phyloP scores from a whole-genome alignment of 768 basidiomycete genomes.

The Suillus paluster region DNA sequence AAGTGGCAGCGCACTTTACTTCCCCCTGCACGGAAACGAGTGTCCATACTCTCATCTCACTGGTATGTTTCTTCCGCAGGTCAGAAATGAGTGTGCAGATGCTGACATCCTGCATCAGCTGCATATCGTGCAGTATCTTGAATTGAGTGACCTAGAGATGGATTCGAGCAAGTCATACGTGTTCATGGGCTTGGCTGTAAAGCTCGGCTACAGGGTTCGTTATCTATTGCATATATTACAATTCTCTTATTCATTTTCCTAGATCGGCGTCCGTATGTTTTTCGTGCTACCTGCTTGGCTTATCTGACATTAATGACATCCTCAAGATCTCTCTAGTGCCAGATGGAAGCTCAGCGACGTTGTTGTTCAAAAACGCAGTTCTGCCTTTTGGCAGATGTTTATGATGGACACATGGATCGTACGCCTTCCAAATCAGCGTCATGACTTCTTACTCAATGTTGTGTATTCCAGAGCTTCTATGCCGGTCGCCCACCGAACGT shows the following conservation, averaged over 20 bases:
- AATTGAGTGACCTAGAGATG: constrained; percentile 56
- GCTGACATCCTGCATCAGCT: constrained; percentile 29
- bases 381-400: constrained; percentile 75
- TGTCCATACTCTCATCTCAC: constrained; percentile 54
- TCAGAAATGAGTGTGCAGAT: constrained; percentile 18
- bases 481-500: constrained; percentile 65
- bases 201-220: constrained; percentile 64
- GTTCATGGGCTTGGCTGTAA: constrained; percentile 61
- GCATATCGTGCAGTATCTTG: constrained; percentile 53
- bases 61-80: constrained; percentile 46
- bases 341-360: constrained; percentile 61
- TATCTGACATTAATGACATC: neutral
- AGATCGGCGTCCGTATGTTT: constrained; percentile 59
- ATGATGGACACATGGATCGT: constrained; percentile 66
- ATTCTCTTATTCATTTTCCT: constrained; percentile 7
- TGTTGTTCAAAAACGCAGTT: constrained; percentile 50
- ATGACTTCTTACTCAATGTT: neutral
- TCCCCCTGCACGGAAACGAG: constrained; percentile 54
- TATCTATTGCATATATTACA: neutral
- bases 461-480: constrained; percentile 55
- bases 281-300: neutral
- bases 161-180: constrained; percentile 56
- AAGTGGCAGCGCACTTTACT: constrained; percentile 53
- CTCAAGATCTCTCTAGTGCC: constrained; percentile 58
- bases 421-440: constrained; percentile 15